These are phyloP conservation scores for Metschnikowia cerradonensis DNA, from an alignment of 805 yeast genomes.

Conservation along the genomic window DNA sequence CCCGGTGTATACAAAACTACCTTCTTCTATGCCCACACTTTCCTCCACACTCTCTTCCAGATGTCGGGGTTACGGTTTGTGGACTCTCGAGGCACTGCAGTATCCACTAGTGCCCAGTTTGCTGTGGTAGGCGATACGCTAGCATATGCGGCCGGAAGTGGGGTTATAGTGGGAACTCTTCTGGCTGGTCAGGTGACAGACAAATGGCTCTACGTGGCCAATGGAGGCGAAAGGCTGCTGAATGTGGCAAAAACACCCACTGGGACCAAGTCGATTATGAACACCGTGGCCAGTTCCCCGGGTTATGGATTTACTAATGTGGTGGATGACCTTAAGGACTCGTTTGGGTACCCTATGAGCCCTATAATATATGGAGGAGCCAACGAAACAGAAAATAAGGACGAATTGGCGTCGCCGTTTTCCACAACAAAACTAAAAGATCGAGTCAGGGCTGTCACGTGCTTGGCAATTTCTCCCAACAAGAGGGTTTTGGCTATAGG, in stretches of 20 bases:
- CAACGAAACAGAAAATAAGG: slow-evolving; percentile 1
- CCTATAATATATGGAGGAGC: slow-evolving; percentile 10
- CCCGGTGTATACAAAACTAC: background rate
- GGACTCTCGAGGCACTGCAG: slow-evolving; percentile 43
- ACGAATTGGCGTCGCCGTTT: slow-evolving; percentile 1
- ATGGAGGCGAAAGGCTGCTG: slow-evolving; percentile 9
- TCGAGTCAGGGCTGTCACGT: slow-evolving; percentile 49
- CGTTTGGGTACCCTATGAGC: slow-evolving; percentile 31
- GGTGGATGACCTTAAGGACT: slow-evolving; percentile 21
- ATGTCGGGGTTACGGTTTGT: background rate
- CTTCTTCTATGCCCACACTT: background rate
- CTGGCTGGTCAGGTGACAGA: slow-evolving; percentile 10
- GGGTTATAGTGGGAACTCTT: slow-evolving; percentile 48
- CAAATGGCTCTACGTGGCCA: slow-evolving; percentile 55
- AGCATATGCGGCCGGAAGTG: slow-evolving; percentile 58
- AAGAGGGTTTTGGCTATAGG: slow-evolving; percentile 59
- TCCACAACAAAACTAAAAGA: slow-evolving; percentile 24
- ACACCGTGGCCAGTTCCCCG: too few relatives aligned
- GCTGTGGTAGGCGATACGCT: slow-evolving; percentile 36
- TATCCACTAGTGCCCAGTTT: slow-evolving; percentile 39
- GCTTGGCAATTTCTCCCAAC: slow-evolving; percentile 58
- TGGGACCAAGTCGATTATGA: too few relatives aligned
- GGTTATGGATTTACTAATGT: background rate
- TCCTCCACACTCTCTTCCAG: background rate
- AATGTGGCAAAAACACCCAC: too few relatives aligned